phyloP scores from a whole-genome alignment of 306 rosid species.

The Arachis stenosperma region DNA sequence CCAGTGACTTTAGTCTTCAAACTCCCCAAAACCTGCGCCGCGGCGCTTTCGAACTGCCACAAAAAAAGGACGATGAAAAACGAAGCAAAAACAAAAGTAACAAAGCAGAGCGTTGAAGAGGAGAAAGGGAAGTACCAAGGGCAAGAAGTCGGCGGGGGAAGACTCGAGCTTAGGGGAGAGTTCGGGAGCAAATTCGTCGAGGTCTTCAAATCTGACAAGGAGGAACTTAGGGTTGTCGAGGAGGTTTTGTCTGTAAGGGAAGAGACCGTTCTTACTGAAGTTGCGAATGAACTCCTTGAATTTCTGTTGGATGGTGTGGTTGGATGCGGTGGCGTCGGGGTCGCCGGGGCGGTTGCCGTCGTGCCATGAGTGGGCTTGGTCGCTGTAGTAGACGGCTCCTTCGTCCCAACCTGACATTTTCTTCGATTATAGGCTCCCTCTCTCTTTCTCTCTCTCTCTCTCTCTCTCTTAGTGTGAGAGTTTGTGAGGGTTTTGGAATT shows the following conservation, averaged over 20 bases:
- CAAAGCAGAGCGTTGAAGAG: background rate
- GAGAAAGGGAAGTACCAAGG: conserved; percentile 52
- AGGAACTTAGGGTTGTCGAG: conserved; percentile 70
- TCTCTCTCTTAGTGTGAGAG: background rate
- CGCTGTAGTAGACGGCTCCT: conserved; percentile 93
- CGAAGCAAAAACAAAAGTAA: background rate
- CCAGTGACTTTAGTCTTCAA: conserved; percentile 84
- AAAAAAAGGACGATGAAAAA: background rate
- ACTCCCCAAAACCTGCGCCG: conserved; percentile 85
- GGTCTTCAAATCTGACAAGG: conserved; percentile 72
- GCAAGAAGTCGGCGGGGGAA: conserved; percentile 78
- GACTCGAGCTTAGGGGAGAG: conserved; percentile 81
- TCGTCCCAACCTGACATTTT: conserved; percentile 99
- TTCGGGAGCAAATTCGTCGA: conserved; percentile 76
- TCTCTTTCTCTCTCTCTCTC: conserved; percentile 14
- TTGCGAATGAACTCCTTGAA: conserved; percentile 93
- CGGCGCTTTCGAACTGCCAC: conserved; percentile 87
- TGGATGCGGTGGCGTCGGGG: conserved; percentile 47
- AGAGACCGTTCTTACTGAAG: conserved; percentile 76
- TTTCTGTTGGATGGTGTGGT: conserved; percentile 77
- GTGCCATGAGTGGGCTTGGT: conserved; percentile 89
- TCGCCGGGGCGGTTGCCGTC: conserved; percentile 50
- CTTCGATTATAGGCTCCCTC: conserved; percentile 5
- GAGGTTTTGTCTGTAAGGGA: conserved; percentile 85
- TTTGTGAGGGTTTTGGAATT: conserved; percentile 6